phyloP scores from a whole-genome alignment of 2,329 filamentous ascomycete species.

The Phialophora chinensis region DNA sequence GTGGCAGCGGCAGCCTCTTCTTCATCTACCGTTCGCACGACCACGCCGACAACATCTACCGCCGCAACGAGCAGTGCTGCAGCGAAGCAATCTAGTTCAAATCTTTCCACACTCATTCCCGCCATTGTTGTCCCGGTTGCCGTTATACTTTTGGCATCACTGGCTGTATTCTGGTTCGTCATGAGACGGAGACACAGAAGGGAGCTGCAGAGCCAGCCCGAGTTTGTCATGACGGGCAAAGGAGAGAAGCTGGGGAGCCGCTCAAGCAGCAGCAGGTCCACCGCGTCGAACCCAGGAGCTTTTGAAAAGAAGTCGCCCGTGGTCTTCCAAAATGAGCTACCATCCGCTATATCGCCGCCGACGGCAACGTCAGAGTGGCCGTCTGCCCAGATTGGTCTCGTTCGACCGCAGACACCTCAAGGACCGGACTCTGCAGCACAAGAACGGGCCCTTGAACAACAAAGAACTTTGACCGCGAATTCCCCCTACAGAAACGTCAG shows the following conservation, averaged over 20 bases:
- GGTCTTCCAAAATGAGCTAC: constrained; percentile 26
- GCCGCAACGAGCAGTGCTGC: constrained; percentile 47
- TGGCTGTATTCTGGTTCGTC: constrained; percentile 39
- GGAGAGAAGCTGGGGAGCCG: constrained; percentile 38
- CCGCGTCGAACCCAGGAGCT: constrained; percentile 19
- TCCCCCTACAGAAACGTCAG: constrained; percentile 35
- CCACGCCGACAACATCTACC: constrained; percentile 45
- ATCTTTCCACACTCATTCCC: constrained; percentile 36
- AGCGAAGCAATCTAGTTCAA: constrained; percentile 45
- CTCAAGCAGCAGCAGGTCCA: constrained; percentile 36
- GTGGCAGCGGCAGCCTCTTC: constrained; percentile 35
- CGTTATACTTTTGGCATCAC: constrained; percentile 34
- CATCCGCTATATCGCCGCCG: constrained; percentile 31
- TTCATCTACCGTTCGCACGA: constrained; percentile 49
- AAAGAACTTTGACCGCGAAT: constrained; percentile 17
- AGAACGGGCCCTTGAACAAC: constrained; percentile 14
- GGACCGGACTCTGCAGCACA: constrained; percentile 15
- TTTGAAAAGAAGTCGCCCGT: constrained; percentile 27
- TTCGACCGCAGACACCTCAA: constrained; percentile 31
- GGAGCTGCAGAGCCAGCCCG: constrained; percentile 36
- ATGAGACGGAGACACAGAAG: constrained; percentile 37
- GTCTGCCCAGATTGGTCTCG: constrained; percentile 34
- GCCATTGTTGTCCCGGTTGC: constrained; percentile 39
- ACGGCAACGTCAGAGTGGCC: constrained; percentile 30
- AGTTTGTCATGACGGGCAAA: constrained; percentile 40